Evolutionary conservation across 1,284 basidiomycete species (phyloP).

Genomic region (Mycocalia duriaeana): DNA sequence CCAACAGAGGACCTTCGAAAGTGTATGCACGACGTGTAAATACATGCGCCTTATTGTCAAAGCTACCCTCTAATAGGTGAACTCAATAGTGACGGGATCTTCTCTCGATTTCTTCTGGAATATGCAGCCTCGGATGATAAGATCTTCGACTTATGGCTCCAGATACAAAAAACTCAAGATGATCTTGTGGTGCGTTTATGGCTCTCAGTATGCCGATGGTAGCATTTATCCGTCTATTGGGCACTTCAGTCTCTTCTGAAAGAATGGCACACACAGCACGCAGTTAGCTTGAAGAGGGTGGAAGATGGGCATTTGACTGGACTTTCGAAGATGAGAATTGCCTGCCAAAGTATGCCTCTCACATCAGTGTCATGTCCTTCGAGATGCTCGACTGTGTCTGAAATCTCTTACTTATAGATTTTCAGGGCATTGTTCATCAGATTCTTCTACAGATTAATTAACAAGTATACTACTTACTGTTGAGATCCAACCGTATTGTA

Average conservation of each 20-base stretch:
- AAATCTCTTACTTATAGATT: background rate
- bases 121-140: constrained; percentile 1
- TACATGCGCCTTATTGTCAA: background rate
- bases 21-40: background rate
- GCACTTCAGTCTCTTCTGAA: background rate
- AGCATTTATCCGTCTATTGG: background rate
- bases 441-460: background rate
- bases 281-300: background rate
- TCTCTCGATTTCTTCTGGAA: background rate
- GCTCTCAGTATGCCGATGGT: background rate
- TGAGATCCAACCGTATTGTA: too few relatives aligned
- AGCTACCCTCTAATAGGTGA: background rate
- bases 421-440: background rate
- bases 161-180: background rate
- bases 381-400: background rate
- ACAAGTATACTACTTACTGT: too few relatives aligned
- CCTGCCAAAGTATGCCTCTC: background rate
- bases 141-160: background rate
- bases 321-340: background rate
- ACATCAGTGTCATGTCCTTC: background rate
- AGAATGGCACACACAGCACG: background rate
- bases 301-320: background rate
- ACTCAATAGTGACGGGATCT: background rate
- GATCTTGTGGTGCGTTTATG: background rate
- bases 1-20: background rate